Base-by-base conservation (phyloP, 805 yeast species). In the Metschnikowia drakensbergensis region DNA sequence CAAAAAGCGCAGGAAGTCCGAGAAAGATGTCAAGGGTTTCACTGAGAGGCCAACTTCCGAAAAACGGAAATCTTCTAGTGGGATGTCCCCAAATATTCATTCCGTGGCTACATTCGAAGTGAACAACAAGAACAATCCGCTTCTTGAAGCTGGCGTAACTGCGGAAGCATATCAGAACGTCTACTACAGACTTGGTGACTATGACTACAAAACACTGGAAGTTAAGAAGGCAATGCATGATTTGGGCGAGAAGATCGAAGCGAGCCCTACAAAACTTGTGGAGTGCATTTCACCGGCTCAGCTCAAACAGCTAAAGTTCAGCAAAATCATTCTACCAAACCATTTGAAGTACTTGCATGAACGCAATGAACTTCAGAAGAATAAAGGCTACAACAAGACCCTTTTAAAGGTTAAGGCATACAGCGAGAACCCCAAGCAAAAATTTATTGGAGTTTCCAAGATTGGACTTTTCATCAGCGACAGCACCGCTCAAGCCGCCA, bases 371-470 rank as follows among this genome's bases (percentile, higher is more conserved):
- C 51, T 65, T 62, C 58, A 53, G 49, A 59, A 52, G 46, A 38
- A 41, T 33, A 60, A 45, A 54, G 61, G 47, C 27, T 58, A 29
- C 37, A 62, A 66, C 35, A 53, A 61, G 25, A 59, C 69, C 3
- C 62, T 71, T 0, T 60, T 78, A 9, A 69, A 71, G 34, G 85
- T 88, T 9, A 81, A 76, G 61, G 66, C 82, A 0, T 78, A 81
- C 48, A 68, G 83, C 1, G 94, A 85, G 41, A 72, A 74, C 29
- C 76, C 75, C 37, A 80, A 76, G 52, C 74, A 79, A 64, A 69
- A 82, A 70, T 84, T 79, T 57, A 75, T 75, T 29, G 96, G 96
- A 0, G 77, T 88, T 37, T 75, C 88, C 2, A 83, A 80, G 53
- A 63, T 85, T 45, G 90, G 92, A 0, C 68, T 90, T 6, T 84